A percentile compares a stretch with the other conserved stretches of the same genome.
Conservation (phyloP, 2,329 filamentous ascomycete species). For the Colletotrichum brevisporum region DNA sequence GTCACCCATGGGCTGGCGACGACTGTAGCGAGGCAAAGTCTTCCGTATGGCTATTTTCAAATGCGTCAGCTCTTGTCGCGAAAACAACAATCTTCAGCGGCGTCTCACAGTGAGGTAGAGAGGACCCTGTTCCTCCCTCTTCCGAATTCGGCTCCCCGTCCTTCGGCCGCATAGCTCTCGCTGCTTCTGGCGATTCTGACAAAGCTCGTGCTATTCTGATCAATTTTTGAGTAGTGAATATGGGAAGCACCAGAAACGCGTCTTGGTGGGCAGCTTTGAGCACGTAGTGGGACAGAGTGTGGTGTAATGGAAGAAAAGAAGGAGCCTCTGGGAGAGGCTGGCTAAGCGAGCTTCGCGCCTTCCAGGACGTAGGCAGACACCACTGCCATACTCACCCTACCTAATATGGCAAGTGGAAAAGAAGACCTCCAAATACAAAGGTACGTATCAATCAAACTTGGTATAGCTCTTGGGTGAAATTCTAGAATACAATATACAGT, state of each 20-base stretch:
- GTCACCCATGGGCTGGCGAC: background rate
- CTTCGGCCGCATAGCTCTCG: constrained; percentile 17
- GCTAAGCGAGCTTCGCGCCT: constrained; percentile 7
- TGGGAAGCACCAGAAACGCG: background rate
- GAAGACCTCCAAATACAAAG: too few species aligned
- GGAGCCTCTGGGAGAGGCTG: background rate
- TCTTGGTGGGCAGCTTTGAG: background rate
- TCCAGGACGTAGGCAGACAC: too few species aligned
- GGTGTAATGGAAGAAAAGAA: background rate
- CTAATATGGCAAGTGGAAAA: too few species aligned
- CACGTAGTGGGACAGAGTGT: background rate
- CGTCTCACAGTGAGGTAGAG: constrained; percentile 20
- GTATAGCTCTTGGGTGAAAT: too few species aligned
- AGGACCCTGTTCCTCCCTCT: background rate
- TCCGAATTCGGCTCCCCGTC: background rate
- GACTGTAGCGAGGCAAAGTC: background rate
- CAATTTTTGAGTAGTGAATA: background rate
- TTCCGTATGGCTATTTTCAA: background rate
- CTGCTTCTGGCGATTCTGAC: background rate
- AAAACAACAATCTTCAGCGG: background rate
- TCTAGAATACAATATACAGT: too few species aligned
- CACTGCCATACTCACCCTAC: too few species aligned
- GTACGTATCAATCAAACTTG: too few species aligned
- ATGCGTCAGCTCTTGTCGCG: background rate
- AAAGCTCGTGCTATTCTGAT: background rate